Base-by-base conservation (phyloP, 1,139 yeast species). In the Groenewaldozyma auringiensis region DNA sequence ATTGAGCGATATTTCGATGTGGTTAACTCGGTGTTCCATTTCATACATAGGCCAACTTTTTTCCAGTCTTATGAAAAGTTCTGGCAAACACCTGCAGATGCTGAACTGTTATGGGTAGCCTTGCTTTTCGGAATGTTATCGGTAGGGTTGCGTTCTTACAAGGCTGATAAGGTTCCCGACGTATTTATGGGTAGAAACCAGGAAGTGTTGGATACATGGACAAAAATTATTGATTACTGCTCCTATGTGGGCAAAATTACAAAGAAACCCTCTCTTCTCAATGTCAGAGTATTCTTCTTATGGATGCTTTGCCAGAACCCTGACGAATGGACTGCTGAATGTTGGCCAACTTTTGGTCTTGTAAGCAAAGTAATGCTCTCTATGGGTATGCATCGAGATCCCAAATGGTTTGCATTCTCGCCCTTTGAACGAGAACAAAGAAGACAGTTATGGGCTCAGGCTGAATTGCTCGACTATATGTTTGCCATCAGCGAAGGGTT, bases 401-500 rank as follows among this genome's bases (percentile, higher is more conserved):
- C 68, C 3, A 57, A 58, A 33, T 63, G 65, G 64, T 64, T 64
- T 50, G 53, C 52, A 22, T 48, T 64, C 44, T 50, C 63, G 3
- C 53, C 58, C 3, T 63, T 53, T 46, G 67, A 64, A 40, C 54
- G 60, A 2, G 66, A 63, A 40, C 58, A 59, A 41, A 52, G 67
- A 11, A 52, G 66, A 21, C 51, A 60, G 32, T 45, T 63, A 21
- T 64, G 67, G 67, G 50, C 58, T 3, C 22, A 53, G 14, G 48
- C 63, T 14, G 51, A 52, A 21, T 53, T 51, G 20, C 42, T 63
- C 16, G 68, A 64, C 42, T 47, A 50, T n/a, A 50, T 53, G 40
- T 54, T 53, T 38, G 55, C 68, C 1, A 47, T 63, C 33, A 48
- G 53, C 13, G 65, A 64, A 37, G 67, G 67, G 1, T 50, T 64